phyloP scores from a whole-genome alignment of 2,329 filamentous ascomycete genomes.

The Neofusicoccum parvum region DNA sequence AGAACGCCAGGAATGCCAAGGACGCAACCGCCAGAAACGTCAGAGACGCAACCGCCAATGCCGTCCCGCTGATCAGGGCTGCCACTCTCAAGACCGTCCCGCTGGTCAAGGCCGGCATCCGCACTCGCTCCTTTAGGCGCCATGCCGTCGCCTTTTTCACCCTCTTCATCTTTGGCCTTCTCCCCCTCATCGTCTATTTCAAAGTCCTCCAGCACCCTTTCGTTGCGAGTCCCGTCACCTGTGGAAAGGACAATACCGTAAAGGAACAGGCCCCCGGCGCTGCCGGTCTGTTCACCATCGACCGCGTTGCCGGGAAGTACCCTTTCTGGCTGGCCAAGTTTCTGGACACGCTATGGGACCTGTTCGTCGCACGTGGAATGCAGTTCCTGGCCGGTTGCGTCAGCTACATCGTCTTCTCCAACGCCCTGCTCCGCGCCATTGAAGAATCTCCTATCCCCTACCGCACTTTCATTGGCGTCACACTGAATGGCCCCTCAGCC shows the following conservation, averaged over 20 bases:
- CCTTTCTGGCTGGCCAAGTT: slow-evolving; percentile 37
- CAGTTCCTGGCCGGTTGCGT: slow-evolving; percentile 35
- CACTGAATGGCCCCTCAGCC: slow-evolving; percentile 32
- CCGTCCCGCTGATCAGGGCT: not conserved
- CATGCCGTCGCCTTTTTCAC: not conserved
- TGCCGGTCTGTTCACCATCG: slow-evolving; percentile 32
- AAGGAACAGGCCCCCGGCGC: not conserved
- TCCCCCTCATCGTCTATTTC: slow-evolving; percentile 1
- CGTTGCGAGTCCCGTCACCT: not conserved
- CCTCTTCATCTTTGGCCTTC: not conserved
- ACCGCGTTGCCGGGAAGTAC: slow-evolving; percentile 29
- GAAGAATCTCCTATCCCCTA: slow-evolving; percentile 38
- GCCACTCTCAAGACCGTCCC: not conserved
- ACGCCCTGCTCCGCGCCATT: slow-evolving; percentile 37
- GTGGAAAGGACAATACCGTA: not conserved
- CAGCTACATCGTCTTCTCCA: slow-evolving; percentile 37
- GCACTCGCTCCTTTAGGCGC: not conserved
- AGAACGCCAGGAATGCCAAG: not conserved
- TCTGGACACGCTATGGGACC: slow-evolving; percentile 41
- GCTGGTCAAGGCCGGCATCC: not conserved
- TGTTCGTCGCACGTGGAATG: slow-evolving; percentile 34
- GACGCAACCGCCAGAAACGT: not conserved
- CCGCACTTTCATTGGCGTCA: slow-evolving; percentile 37
- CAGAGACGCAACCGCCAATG: not conserved
- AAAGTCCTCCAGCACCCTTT: not conserved